Percentiles rank a stretch among this genome's conserved stretches.
Evolutionary conservation across 768 basidiomycete genomes (phyloP).

Genomic region (Lentinula raphanica): DNA sequence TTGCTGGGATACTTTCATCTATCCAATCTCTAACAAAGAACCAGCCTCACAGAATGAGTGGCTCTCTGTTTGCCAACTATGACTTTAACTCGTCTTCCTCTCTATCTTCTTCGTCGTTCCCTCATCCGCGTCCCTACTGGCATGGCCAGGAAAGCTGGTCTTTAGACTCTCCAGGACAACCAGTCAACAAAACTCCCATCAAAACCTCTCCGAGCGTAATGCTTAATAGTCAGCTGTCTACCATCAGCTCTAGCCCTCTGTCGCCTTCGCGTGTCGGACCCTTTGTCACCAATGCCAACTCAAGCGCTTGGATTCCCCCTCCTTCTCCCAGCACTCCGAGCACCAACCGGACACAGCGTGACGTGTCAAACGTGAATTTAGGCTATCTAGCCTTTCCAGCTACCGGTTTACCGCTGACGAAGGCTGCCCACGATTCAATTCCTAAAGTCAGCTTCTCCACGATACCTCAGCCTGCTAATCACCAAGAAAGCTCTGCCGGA

Average conservation of each 20-base stretch:
- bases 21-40: no score
- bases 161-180: background rate
- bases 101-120: background rate
- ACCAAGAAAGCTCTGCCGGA: background rate
- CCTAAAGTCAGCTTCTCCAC: background rate
- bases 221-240: background rate
- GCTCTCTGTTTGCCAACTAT: background rate
- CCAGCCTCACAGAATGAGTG: background rate
- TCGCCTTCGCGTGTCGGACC: background rate
- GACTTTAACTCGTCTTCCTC: background rate
- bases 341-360: background rate
- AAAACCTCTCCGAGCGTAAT: background rate
- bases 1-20: no score
- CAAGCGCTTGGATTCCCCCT: slow-evolving; percentile 1
- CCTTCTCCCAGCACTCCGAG: background rate
- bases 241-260: background rate
- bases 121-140: background rate
- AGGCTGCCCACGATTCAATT: background rate
- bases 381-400: slow-evolving; percentile 2
- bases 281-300: background rate
- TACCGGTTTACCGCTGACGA: background rate
- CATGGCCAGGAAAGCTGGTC: background rate
- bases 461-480: no score
- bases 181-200: background rate
- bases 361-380: background rate